These are phyloP conservation scores for Pinus tabuliformis DNA, from an alignment of 75 land plant species.

Conservation along the genomic window DNA sequence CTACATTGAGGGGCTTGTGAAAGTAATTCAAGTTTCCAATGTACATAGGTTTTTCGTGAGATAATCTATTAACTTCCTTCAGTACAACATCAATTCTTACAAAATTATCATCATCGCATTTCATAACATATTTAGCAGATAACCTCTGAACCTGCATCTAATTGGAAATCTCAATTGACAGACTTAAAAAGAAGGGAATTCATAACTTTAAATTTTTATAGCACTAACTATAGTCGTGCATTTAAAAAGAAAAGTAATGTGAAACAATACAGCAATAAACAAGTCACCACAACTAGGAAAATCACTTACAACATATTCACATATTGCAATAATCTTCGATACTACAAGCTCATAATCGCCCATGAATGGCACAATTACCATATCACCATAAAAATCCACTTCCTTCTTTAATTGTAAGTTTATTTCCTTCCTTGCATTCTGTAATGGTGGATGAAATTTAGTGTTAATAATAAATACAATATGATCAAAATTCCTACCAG, in stretches of 20 bases:
- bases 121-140: constrained; percentile 79
- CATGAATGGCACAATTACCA: constrained; percentile 86
- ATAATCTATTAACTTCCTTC: constrained; percentile 36
- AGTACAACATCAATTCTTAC: constrained; percentile 70
- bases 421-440: constrained; percentile 80
- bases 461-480: too few relatives aligned
- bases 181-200: not conserved
- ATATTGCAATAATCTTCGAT: constrained; percentile 88
- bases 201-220: not conserved
- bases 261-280: not conserved
- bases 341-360: constrained; percentile 84
- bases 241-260: not conserved
- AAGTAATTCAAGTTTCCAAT: constrained; percentile 82
- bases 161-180: not conserved
- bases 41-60: constrained; percentile 39
- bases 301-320: constrained; percentile 73
- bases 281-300: not conserved
- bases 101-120: constrained; percentile 96
- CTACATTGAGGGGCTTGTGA: constrained; percentile 79
- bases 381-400: constrained; percentile 89
- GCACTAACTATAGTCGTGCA: too few relatives aligned
- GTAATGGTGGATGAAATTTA: not conserved
- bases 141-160: constrained; percentile 52
- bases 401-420: constrained; percentile 78
- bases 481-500: not conserved